Evolutionary conservation across 1,284 basidiomycete genomes (phyloP).

Genomic region (Rhodotorula sp.): DNA sequence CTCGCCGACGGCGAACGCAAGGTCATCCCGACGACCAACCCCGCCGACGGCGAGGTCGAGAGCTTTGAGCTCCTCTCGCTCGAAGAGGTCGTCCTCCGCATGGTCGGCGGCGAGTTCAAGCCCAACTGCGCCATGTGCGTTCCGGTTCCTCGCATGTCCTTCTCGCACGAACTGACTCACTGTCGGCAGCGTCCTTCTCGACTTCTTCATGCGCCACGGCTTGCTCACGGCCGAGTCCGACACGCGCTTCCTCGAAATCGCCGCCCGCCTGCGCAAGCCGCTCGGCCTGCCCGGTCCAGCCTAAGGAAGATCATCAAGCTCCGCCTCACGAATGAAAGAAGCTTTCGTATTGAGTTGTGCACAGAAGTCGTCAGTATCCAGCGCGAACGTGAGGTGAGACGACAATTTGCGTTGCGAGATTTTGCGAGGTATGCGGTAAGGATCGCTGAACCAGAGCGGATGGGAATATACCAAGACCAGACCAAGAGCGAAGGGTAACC

Average conservation of each 20-base stretch:
- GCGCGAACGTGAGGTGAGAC: too few species aligned
- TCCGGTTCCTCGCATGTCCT: neutral
- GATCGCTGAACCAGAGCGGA: too few species aligned
- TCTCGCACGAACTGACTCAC: neutral
- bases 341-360: neutral
- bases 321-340: neutral
- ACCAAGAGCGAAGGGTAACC: neutral
- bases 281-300: slow-evolving; percentile 31
- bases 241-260: slow-evolving; percentile 33
- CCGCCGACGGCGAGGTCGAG: slow-evolving; percentile 86
- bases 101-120: slow-evolving; percentile 69
- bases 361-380: neutral
- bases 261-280: slow-evolving; percentile 12
- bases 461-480: too few species aligned
- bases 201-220: slow-evolving; percentile 65
- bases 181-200: slow-evolving; percentile 61
- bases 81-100: slow-evolving; percentile 52
- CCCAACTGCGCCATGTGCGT: slow-evolving; percentile 67
- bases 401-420: too few species aligned
- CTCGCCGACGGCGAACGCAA: neutral
- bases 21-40: slow-evolving; percentile 34
- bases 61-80: slow-evolving; percentile 61
- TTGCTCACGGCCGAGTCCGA: slow-evolving; percentile 41
- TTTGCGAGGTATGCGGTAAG: too few species aligned
- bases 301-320: neutral